Evolutionary conservation across 768 basidiomycete genomes (phyloP).

Genomic region (Amanita subjunquillea): DNA sequence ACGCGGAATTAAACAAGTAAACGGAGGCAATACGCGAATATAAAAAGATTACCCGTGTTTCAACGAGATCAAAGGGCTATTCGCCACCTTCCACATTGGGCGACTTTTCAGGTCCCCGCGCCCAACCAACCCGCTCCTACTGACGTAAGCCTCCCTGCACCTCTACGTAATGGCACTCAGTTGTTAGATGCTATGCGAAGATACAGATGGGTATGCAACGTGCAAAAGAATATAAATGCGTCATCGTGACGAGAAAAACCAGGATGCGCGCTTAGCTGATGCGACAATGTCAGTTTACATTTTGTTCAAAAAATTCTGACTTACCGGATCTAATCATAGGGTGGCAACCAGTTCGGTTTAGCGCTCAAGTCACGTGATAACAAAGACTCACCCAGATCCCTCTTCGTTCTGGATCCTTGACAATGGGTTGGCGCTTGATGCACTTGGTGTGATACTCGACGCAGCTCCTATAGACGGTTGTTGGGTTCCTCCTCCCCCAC

Average conservation of each 20-base stretch:
- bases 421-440: constrained; percentile 49
- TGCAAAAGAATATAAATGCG: constrained; percentile 6
- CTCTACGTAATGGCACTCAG: constrained; percentile 1
- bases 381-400: constrained; percentile 37
- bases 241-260: constrained; percentile 86
- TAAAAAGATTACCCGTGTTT: constrained; percentile 25
- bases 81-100: constrained; percentile 14
- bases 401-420: constrained; percentile 76
- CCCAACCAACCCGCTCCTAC: constrained; percentile 4
- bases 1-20: constrained; percentile 15
- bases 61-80: constrained; percentile 27
- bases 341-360: constrained; percentile 11
- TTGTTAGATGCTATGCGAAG: constrained; percentile 13
- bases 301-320: constrained; percentile 14
- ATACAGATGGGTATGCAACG: constrained; percentile 10
- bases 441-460: constrained; percentile 29
- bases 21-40: constrained; percentile 20
- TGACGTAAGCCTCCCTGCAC: constrained; percentile 10
- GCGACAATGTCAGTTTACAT: constrained; percentile 4
- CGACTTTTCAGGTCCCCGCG: constrained; percentile 25
- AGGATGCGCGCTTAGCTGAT: constrained; percentile 83
- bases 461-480: constrained; percentile 31
- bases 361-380: constrained; percentile 10
- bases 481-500: constrained; percentile 75
- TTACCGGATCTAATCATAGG: constrained; percentile 26